These are phyloP conservation scores for Luffa acutangula DNA, from an alignment of 306 rosid genomes.

Conservation along the genomic window DNA sequence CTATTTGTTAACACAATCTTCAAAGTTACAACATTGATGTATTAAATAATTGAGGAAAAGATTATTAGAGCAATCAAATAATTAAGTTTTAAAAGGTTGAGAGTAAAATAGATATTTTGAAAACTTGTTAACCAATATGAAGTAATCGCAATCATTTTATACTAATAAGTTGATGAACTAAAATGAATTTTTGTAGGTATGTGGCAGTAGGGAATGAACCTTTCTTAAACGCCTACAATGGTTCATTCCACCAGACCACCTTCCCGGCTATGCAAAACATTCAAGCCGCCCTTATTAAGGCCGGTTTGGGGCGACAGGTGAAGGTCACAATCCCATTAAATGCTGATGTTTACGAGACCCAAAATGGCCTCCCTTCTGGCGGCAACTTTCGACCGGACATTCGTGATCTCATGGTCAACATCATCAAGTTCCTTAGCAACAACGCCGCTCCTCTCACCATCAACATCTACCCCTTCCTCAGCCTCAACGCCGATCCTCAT, in stretches of 20 bases:
- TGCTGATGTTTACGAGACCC: conserved; percentile 84
- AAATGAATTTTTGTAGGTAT: conserved; percentile 20
- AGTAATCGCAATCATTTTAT: no score
- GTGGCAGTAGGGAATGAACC: conserved; percentile 95
- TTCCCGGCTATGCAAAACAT: conserved; percentile 82
- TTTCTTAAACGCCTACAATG: conserved; percentile 63
- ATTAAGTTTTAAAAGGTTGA: no score
- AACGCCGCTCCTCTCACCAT: conserved; percentile 52
- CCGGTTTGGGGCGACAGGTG: conserved; percentile 81
- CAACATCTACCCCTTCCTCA: conserved; percentile 93
- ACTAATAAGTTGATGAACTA: no score
- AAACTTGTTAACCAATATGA: no score
- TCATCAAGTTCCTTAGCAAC: conserved; percentile 60
- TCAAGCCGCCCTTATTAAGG: conserved; percentile 85
- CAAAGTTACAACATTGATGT: no score
- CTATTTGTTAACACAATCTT: no score
- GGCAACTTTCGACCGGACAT: conserved; percentile 76
- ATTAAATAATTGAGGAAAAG: no score
- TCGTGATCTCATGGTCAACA: conserved; percentile 42
- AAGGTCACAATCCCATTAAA: conserved; percentile 77
- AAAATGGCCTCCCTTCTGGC: conserved; percentile 61
- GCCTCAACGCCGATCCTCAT: conserved; percentile 81
- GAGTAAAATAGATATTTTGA: no score
- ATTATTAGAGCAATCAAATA: not conserved
- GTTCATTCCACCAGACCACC: conserved; percentile 38